Evolutionary conservation across 305 asterid species (phyloP).

Genomic region (Solanum aculeatissimum): DNA sequence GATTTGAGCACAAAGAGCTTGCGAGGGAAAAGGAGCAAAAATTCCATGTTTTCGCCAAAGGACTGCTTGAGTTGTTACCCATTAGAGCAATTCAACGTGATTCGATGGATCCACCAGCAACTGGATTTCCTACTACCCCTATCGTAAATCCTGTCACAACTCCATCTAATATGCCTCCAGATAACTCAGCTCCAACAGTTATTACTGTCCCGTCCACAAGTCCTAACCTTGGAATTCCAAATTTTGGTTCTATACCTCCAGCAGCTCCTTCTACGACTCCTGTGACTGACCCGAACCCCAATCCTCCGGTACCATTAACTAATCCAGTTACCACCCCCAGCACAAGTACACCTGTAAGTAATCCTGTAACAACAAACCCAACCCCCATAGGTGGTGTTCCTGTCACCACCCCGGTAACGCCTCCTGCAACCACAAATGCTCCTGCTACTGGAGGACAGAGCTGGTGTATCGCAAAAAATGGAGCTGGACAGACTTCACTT

Average conservation of each 20-base stretch:
- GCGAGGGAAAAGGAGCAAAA: conserved; percentile 1
- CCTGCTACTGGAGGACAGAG: conserved; percentile 44
- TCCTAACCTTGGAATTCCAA: conserved; percentile 19
- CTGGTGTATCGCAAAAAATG: conserved; percentile 74
- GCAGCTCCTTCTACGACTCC: conserved; percentile 21
- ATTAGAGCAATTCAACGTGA: conserved; percentile 21
- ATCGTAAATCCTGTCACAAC: conserved; percentile 52
- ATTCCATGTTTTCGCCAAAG: conserved; percentile 13
- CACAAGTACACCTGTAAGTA: conserved; percentile 12
- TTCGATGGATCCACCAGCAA: conserved; percentile 19
- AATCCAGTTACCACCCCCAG: conserved; percentile 36
- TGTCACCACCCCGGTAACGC: conserved; percentile 8
- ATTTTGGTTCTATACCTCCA: conserved; percentile 18
- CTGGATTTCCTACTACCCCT: conserved; percentile 30
- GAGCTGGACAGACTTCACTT: conserved; percentile 29
- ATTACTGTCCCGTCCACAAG: conserved; percentile 36
- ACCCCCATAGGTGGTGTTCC: conserved; percentile 4
- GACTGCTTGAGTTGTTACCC: conserved; percentile 6
- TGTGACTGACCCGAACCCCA: conserved; percentile 20
- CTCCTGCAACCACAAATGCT: conserved; percentile 29
- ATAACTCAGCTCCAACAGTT: conserved; percentile 19
- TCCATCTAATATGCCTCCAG: conserved; percentile 26
- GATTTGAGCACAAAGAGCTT: conserved; percentile 5
- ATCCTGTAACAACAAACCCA: conserved; percentile 23
- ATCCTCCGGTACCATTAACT: conserved; percentile 10